These are phyloP conservation scores for Manihot esculenta DNA, from an alignment of 441 rosid species.

Conservation along the genomic window DNA sequence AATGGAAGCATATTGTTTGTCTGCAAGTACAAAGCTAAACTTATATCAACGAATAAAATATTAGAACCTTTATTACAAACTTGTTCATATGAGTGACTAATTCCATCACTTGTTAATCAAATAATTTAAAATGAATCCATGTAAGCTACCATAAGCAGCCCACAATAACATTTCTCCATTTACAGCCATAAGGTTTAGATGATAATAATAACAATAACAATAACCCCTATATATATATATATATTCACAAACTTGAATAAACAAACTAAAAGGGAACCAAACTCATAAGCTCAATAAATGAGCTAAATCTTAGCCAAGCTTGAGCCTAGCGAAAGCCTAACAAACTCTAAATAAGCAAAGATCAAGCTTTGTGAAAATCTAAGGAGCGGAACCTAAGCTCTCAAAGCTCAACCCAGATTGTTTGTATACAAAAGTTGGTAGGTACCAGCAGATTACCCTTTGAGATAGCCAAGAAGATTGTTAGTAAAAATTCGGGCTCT, in stretches of 20 bases:
- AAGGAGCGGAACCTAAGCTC: too few species aligned
- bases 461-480: neutral
- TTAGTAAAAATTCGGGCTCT: neutral
- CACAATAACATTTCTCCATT: neutral
- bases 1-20: neutral
- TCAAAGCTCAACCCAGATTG: too few species aligned
- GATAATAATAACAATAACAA: too few species aligned
- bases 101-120: neutral
- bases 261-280: neutral
- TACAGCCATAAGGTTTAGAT: neutral
- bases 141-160: neutral
- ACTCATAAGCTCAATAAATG: too few species aligned
- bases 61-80: neutral
- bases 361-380: too few species aligned
- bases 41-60: neutral
- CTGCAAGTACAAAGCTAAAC: neutral
- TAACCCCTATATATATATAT: too few species aligned
- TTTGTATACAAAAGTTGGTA: neutral
- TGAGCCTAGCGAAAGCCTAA: too few species aligned
- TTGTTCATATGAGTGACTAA: neutral
- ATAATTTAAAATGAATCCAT: neutral
- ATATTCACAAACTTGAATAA: too few species aligned
- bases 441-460: neutral
- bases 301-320: too few species aligned
- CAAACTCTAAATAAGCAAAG: neutral